Evolutionary conservation across 345 rosid genomes (phyloP), one percentile per base, ranked within the genome.

Genomic region (Eucalyptus polybractea): DNA sequence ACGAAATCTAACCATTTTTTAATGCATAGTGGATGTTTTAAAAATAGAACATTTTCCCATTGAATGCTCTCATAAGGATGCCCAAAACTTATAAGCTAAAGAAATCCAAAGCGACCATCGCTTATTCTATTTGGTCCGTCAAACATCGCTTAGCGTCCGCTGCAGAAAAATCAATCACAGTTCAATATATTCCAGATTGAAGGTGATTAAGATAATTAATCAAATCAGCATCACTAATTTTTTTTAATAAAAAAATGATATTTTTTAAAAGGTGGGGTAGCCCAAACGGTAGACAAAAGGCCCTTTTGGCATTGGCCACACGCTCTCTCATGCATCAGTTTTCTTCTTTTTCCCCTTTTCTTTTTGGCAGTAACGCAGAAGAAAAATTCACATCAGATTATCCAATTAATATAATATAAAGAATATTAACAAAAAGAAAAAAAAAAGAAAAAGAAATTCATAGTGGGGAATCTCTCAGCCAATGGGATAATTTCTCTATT

Each of bases 31-130:
- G 22, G 24, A 16, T 16, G 80, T 7, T 69, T 69, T 31, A 65
- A 65, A n/a, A 65, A 65, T 14, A 6, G 0, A n/a, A n/a, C 21
- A n/a, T 65, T 15, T n/a, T n/a, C 76, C 8, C 40, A n/a, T 65
- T 4, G 9, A 0, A 1, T n/a, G 31, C 21, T 2, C 16, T 15
- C 10, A 7, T 7, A 7, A 65, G 72, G 37, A n/a, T n/a, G 5
- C 72, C 72, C 33, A 13, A 62, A 62, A 62, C 72, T 13, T 13
- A 29, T 6, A 1, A 62, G 69, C 16, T 62, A 11, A 29, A 62
- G 69, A 62, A 62, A 62, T 62, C 15, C 14, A 27, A 4, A 7
- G 72, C 17, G 72, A 62, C 58, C 58, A 53, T 53, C 58, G 58
- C 58, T 53, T 7, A 53, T 53, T 53, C 58, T 0, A 53, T 53